These are phyloP conservation scores for Xylariales sp. DNA, from an alignment of 2,329 filamentous ascomycete genomes.

Conservation along the genomic window DNA sequence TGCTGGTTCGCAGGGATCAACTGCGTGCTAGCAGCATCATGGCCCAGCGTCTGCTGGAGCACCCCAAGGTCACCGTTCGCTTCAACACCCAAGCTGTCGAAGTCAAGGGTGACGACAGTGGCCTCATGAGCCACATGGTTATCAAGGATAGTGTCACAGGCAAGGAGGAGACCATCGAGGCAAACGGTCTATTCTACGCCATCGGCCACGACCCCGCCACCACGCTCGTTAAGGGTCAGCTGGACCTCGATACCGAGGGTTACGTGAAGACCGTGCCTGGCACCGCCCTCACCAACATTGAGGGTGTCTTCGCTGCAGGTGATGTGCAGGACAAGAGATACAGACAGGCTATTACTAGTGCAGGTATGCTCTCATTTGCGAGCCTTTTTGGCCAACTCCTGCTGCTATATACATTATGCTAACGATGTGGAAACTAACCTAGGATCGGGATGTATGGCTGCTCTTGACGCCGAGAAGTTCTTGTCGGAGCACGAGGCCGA, in stretches of 20 bases:
- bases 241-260: conserved; percentile 83
- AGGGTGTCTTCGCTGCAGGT: conserved; percentile 92
- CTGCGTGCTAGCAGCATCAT: conserved; percentile 89
- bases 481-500: conserved; percentile 69
- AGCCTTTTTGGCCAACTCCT: conserved; percentile 8
- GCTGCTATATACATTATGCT: no score
- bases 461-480: conserved; percentile 93
- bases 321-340: conserved; percentile 99
- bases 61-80: conserved; percentile 87
- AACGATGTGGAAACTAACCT: no score
- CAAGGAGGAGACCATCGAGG: conserved; percentile 76
- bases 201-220: conserved; percentile 96
- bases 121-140: conserved; percentile 83
- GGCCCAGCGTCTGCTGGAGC: conserved; percentile 73
- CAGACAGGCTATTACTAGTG: conserved; percentile 95
- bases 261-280: conserved; percentile 89
- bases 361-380: conserved; percentile 56
- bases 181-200: conserved; percentile 94
- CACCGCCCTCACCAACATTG: conserved; percentile 79
- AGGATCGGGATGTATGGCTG: conserved; percentile 94
- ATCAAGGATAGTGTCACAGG: conserved; percentile 77
- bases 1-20: conserved; percentile 83
- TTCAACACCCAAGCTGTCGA: conserved; percentile 81
- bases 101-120: conserved; percentile 79
- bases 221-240: conserved; percentile 80